Evolutionary conservation across 768 basidiomycete genomes (phyloP), one percentile per base, ranked within the genome.

Genomic region (Panellus pusillus): DNA sequence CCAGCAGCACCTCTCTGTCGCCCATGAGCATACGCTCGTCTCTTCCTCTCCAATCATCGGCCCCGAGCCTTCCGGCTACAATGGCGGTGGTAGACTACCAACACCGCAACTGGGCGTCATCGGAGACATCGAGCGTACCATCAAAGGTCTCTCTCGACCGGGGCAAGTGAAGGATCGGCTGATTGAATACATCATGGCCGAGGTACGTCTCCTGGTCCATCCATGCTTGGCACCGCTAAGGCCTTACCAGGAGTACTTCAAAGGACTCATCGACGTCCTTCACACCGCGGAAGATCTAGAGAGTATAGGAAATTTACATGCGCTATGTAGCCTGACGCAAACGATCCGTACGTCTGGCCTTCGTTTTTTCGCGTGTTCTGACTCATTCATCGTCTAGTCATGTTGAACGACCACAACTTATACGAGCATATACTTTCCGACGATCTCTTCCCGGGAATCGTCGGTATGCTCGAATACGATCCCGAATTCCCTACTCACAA

Each of bases 381-480:
- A 45, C 50, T 49, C 37, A 43, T 41, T 19, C 42, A 56, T 50
- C 43, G 3, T 54, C 15, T 65, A 97, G 94, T 99, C 58, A 84
- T 93, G 77, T 80, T 98, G 65, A 98, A 98, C 68, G 97, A 99
- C 70, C 93, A 94, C 68, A 79, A 79, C 37, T 82, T 99, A 68
- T 95, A 95, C 68, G 96, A 99, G 72, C 90, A 94, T 66, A 89
- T 99, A 60, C 79, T 98, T 36, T 87, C 92, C 51, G 95, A 98
- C 64, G 90, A 94, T 35, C 73, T 93, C 48, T 98, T 97, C 72
- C 82, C 89, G 60, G 93, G 92, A 44, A 91, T 98, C 44, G 84
- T 95, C 38, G 94, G 95, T 42, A 96, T 98, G 79, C 84, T 99
- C 58, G 97, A 99, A 79, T 99, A 98, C 68, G 96, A 98, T 65